Base-by-base conservation (phyloP, 352 stramenopile genomes). In the Globisporangium canariense region DNA sequence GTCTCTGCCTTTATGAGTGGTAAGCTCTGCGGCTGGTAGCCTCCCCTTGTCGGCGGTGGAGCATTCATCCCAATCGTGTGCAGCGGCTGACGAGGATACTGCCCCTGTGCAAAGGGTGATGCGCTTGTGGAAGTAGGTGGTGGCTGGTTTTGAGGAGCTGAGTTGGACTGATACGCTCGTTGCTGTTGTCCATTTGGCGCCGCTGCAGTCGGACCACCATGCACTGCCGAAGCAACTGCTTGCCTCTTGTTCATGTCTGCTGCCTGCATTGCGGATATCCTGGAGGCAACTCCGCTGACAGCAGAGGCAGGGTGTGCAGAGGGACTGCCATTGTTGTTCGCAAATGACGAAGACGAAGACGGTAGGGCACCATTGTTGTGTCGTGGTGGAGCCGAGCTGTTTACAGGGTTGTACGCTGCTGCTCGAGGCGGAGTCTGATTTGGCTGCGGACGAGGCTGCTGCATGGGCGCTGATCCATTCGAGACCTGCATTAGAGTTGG, bases 11-110 rank as follows among this genome's bases (percentile, higher is more conserved):
- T 79, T 45, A 77, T 66, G 22, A 71, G 69, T 6, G 64, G 58
- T 13, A 51, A 40, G 9, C 20, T 62, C 6, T 65, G 64, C 8
- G 55, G 18, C 20, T 63, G 61, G 40, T 68, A 69, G 28, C 50
- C 65, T 20, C 30, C 36, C 68, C 77, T 77, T 11, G 76, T 78
- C 7, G 78, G 78, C 3, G 83, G 81, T 2, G 81, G 79, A 6
- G 71, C 77, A 58, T 89, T 81, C 34, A 25, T 62, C 7, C 60
- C 62, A 13, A 66, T 73, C 30, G 71, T 57, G 55, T 67, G 62
- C 43, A 69, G 65, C 13, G 65, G 60, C 38, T 72, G 67, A n/a
- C n/a, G 53, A 45, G 34, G 65, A 40, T 62, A 54, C 18, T 60
- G 66, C 1, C 25, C 45, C 45, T 58, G 45, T 7, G 60, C 72